A percentile compares a stretch with the other conserved stretches of the same genome.
phyloP scores from a whole-genome alignment of 768 basidiomycete species.

The Dentipellis fragilis region DNA sequence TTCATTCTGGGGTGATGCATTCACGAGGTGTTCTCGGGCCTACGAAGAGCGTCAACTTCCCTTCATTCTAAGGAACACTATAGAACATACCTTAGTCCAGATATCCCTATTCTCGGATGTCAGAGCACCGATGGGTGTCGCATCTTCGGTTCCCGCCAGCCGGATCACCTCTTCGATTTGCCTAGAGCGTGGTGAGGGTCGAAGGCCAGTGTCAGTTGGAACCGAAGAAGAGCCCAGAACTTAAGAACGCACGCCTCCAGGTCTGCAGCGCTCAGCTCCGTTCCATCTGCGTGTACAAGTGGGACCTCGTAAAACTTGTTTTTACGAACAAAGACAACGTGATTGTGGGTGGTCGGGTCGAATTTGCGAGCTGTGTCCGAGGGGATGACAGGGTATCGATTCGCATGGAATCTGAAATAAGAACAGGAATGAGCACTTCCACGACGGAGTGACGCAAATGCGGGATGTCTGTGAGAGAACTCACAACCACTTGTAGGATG shows the following conservation, averaged over 20 bases:
- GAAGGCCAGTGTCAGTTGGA: background rate
- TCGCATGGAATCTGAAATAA: constrained; percentile 70
- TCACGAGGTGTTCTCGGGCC: constrained; percentile 54
- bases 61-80: constrained; percentile 6
- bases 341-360: constrained; percentile 63
- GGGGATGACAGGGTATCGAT: constrained; percentile 77
- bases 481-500: constrained; percentile 89
- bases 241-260: constrained; percentile 51
- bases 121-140: constrained; percentile 58
- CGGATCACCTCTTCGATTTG: constrained; percentile 65
- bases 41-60: constrained; percentile 13
- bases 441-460: background rate
- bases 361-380: constrained; percentile 81
- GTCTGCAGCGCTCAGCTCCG: constrained; percentile 68
- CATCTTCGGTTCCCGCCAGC: constrained; percentile 39
- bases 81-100: constrained; percentile 65
- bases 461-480: constrained; percentile 16
- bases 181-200: constrained; percentile 19
- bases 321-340: constrained; percentile 85
- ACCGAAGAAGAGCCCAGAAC: background rate
- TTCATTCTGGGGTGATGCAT: constrained; percentile 55
- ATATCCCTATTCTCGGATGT: constrained; percentile 84
- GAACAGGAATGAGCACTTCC: background rate
- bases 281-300: constrained; percentile 50
- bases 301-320: constrained; percentile 85